Evolutionary conservation across 2,329 filamentous ascomycete species (phyloP), one percentile per base, ranked within the genome.

Genomic region (Ilyonectria sp.): DNA sequence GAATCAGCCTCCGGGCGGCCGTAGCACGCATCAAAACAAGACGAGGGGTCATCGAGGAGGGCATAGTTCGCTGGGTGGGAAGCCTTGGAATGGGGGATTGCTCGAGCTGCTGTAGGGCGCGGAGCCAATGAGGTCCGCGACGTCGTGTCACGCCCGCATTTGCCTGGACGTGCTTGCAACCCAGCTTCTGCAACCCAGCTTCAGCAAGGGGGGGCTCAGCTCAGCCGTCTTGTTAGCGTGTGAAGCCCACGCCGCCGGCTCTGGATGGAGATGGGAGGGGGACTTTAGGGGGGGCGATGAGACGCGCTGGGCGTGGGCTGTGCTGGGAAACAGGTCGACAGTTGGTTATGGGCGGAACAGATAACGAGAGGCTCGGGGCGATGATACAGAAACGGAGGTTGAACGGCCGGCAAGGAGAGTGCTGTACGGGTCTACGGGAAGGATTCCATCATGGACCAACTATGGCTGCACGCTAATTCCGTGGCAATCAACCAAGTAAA

Each of bases 91-190:
- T 37, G 47, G 47, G 37, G 37, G 46, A 23, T 31, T 49, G 10
- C 40, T 49, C 19, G 40, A 40, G 47, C 31, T 40, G 47, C 15
- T 29, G 49, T 31, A 19, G 23, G 23, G 23, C 23, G 35, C 21
- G 52, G 54, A 57, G 58, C 74, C 74, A 76, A 76, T 75, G 53
- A 60, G 46, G 62, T 37, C 40, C 6, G 15, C 29, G 26, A 58
- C 66, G 11, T 55, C 13, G 60, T 73, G 65, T 71, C 74, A 76
- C 74, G 74, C 72, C 64, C 68, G 54, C 67, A 70, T 69, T 60
- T 67, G 63, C 58, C 67, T 71, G 63, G 57, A 57, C 60, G 66
- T 70, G 50, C 59, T 67, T 73, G 62, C 67, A 52, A 54, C 65
- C 56, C 68, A 65, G 58, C 17, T 62, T 21, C 57, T 52, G 55